A percentile compares a stretch with the other conserved stretches of the same genome.
Evolutionary conservation across 345 rosid species (phyloP).

Genomic region (Populus simonii): DNA sequence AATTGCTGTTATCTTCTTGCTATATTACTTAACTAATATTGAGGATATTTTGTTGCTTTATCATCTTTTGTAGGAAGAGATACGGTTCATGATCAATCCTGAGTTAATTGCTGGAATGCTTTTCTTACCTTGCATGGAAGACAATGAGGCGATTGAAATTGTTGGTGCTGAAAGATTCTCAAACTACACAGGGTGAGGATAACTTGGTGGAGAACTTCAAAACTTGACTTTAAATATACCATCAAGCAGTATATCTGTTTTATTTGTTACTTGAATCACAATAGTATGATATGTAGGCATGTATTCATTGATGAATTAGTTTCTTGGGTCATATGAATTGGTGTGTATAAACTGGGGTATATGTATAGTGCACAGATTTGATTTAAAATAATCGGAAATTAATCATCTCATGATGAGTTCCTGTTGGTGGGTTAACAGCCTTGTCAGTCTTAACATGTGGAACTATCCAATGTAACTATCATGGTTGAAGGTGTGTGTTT

Average conservation of each 20-base stretch:
- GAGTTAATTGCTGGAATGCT: slow-evolving; percentile 91
- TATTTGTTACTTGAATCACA: neutral
- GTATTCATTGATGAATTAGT: neutral
- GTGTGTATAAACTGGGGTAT: neutral
- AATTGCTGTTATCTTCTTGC: neutral
- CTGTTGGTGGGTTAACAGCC: neutral
- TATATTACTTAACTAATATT: neutral
- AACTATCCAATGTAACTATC: neutral
- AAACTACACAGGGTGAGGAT: slow-evolving; percentile 74
- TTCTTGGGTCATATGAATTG: neutral
- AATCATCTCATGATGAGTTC: neutral
- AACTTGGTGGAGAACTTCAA: neutral
- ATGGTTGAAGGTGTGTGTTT: neutral
- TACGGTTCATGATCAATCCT: slow-evolving; percentile 93
- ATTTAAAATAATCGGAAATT: neutral
- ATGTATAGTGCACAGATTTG: neutral
- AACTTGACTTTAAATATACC: neutral
- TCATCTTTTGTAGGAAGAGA: slow-evolving; percentile 69
- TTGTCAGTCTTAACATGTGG: neutral
- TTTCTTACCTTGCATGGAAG: slow-evolving; percentile 84
- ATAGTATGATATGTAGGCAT: neutral
- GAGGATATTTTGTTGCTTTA: neutral
- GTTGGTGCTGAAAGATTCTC: slow-evolving; percentile 88
- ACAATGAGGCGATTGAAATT: slow-evolving; percentile 84
- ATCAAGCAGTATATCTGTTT: neutral